Base-by-base conservation (phyloP, 2,329 filamentous ascomycete genomes). In the Botrytis pseudocinerea region DNA sequence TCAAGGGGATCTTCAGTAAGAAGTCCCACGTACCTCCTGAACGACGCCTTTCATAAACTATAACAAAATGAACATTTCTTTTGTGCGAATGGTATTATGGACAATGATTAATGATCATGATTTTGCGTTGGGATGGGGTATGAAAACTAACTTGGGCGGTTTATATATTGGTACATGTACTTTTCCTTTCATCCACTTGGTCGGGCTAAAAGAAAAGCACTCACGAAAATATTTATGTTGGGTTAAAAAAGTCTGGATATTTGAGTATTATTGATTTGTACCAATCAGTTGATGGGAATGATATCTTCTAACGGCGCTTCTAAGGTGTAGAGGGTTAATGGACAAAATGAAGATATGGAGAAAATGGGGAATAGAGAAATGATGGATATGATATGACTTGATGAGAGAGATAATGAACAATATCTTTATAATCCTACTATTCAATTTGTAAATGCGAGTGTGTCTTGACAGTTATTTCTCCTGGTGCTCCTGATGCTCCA, bases 71-170 rank as follows among this genome's bases (percentile, higher is more conserved):
- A 44, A 25, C 20, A 42, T 57, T n/a, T 71, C n/a, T 3, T 57
- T 70, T 48, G 38, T 44, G 28, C 40, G 28, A 35, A 46, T 60
- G 54, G 40, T 35, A 7, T 44, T 28, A 35, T 14, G 40, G 22
- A 46, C 22, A 59, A 69, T 70, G 69, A 70, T 65, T 71, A 35
- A 64, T 35, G 69, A 63, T 70, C 40, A 62, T 54, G 69, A 71
- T 35, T 65, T 46, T 71, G 60, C 54, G 59, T 54, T 64, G 44
- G 35, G 20, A 62, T 40, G 60, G 57, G 20, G 20, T 12, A 64
- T 32, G 20, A 64, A 22, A 16, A 71, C 25, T 40, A 57, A 10
- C 64, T 6, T 57, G n/a, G 44, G 60, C 12, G 20, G 35, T 25
- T 28, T 42, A 40, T 20, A 63, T 42, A 64, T 71, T 28, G 69